Evolutionary conservation across 495 filamentous ascomycete genomes (phyloP), one percentile per base, ranked within the genome.

Genomic region (Sordaria brevicollis): DNA sequence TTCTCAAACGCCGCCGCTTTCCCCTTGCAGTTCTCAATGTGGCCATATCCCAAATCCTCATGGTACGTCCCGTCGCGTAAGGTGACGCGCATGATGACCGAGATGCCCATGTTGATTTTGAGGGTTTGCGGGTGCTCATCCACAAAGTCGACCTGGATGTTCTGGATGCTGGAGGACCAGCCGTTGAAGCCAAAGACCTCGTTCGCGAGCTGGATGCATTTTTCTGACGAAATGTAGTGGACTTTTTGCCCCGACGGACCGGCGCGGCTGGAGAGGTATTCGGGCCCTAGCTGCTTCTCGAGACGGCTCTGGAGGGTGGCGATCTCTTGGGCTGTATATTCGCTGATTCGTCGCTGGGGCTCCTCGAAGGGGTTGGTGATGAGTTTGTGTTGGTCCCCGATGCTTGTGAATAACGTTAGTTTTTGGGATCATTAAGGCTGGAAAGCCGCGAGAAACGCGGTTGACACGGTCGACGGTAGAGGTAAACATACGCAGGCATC

Each of bases 171-270:
- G 68, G 91, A 95, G 13, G 92, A 96, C 95, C 95, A 99, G 57
- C 95, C 95, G 80, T 98, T 97, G 83, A 99, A 99, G 9, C 95
- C 95, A 80, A 99, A 97, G 4, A 98, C 91, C 74, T 99, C 93
- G 75, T 99, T 99, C 37, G 95, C 95, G 38, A 99, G 89, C 67
- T 91, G 91, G 73, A 99, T 98, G 78, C 89, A 92, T 81, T 98
- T 98, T 73, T 98, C 93, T 6, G 92, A 93, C 11, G 91, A 87
- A 35, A 99, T 84, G 80, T 99, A 98, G 75, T 95, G 91, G 19
- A 98, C 90, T 78, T 92, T 94, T 69, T 88, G 87, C 43, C 93
- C 93, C 0, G 87, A 89, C 6, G 92, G 88, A 19, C 96, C 95
- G 17, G 89, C 83, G 74, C 95, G 85, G 5, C 91, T 85, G 2